These are phyloP conservation scores for Phytophthora sp. DNA, from an alignment of 352 stramenopile genomes.

Conservation along the genomic window DNA sequence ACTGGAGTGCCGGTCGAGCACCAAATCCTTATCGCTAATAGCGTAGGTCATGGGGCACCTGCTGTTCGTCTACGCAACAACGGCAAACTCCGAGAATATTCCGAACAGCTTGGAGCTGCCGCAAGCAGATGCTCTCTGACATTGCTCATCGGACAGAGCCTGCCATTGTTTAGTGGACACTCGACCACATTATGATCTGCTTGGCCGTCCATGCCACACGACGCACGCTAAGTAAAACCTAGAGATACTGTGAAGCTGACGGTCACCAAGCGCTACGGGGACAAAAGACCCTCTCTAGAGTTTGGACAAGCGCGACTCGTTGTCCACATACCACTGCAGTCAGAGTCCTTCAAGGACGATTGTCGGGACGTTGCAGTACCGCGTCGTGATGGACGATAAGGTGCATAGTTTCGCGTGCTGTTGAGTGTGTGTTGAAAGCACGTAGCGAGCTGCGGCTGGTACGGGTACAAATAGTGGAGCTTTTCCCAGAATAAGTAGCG, in stretches of 20 bases:
- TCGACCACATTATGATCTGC: constrained; percentile 14
- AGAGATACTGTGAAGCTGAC: too few relatives aligned
- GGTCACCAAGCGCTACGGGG: too few relatives aligned
- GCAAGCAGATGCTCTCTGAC: constrained; percentile 35
- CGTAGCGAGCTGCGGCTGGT: too few relatives aligned
- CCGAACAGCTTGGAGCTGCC: constrained; percentile 15
- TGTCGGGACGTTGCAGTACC: constrained; percentile 11
- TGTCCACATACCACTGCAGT: constrained; percentile 25
- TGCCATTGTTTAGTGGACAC: constrained; percentile 23
- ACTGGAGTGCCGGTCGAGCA: constrained; percentile 31
- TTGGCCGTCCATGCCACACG: background rate
- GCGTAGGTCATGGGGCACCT: constrained; percentile 4
- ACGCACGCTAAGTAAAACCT: constrained; percentile 2
- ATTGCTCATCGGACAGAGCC: constrained; percentile 42
- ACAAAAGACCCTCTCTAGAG: too few relatives aligned
- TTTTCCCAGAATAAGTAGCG: too few relatives aligned
- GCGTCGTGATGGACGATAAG: background rate
- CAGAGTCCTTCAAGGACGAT: constrained; percentile 23
- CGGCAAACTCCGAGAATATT: constrained; percentile 30
- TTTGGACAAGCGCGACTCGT: background rate
- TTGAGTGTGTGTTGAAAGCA: constrained; percentile 4
- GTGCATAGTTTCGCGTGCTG: too few relatives aligned
- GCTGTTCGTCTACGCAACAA: constrained; percentile 38
- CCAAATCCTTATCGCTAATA: constrained; percentile 39
- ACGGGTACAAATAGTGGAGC: too few relatives aligned